Conservation (phyloP, 2,329 filamentous ascomycete species). For the Neopestalotiopsis sp. region DNA sequence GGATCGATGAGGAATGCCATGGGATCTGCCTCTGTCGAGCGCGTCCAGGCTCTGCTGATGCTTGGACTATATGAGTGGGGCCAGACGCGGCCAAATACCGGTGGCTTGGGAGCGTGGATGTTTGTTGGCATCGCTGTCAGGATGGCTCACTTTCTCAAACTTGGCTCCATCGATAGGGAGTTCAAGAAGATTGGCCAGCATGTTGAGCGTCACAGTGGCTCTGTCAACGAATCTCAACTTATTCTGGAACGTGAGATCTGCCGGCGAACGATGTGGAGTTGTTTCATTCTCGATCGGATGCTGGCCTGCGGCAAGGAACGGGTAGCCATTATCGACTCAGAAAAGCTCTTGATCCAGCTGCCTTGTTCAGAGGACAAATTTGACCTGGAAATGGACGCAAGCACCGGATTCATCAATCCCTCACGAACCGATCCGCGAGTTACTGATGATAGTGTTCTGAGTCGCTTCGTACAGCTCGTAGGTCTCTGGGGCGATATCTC, state of each 20-base stretch:
- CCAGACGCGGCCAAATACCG: constrained; percentile 53
- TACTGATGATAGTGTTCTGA: constrained; percentile 52
- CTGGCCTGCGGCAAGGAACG: constrained; percentile 68
- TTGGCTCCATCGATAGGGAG: constrained; percentile 60
- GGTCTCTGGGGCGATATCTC: constrained; percentile 65
- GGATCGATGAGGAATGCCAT: constrained; percentile 53
- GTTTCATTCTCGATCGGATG: constrained; percentile 74
- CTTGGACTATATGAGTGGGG: constrained; percentile 75
- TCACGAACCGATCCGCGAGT: constrained; percentile 21
- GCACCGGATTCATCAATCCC: constrained; percentile 52
- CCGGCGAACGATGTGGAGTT: constrained; percentile 76
- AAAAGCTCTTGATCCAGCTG: constrained; percentile 68
- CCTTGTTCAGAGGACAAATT: constrained; percentile 72
- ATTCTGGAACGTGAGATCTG: constrained; percentile 67
- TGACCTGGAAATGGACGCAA: constrained; percentile 62
- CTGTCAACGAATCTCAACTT: constrained; percentile 31
- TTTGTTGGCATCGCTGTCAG: constrained; percentile 68
- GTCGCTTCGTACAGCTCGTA: constrained; percentile 62
- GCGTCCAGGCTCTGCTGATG: constrained; percentile 73
- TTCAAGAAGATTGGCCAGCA: constrained; percentile 27
- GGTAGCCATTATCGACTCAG: constrained; percentile 61
- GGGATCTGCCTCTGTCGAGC: constrained; percentile 61
- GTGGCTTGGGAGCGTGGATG: constrained; percentile 68
- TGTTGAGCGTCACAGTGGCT: constrained; percentile 25
- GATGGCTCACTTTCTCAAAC: constrained; percentile 65